Evolutionary conservation across 179 eudicot genomes (phyloP).

Genomic region (Pouteria campechiana): DNA sequence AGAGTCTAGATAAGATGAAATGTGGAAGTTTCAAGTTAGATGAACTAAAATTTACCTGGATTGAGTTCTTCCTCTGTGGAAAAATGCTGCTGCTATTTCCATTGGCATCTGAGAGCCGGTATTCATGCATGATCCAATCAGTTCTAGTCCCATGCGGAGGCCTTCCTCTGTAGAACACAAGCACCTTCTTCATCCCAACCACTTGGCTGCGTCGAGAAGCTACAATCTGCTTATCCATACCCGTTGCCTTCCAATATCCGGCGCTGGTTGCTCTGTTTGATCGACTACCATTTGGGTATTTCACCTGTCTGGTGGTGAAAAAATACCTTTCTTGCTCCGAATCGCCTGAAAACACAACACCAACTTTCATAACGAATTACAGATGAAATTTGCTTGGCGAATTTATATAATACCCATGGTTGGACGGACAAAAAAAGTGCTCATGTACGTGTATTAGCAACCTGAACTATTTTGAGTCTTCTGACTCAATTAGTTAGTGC

Average conservation of each 20-base stretch:
- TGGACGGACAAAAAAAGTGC: no score
- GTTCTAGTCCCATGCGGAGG: conserved; percentile 75
- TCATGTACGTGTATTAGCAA: no score
- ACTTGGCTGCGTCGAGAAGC: conserved; percentile 14
- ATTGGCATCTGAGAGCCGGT: conserved; percentile 36
- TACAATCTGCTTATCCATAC: conserved; percentile 65
- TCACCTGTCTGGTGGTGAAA: conserved; percentile 78
- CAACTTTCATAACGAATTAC: not conserved
- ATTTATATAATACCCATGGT: no score
- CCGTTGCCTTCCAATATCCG: conserved; percentile 97
- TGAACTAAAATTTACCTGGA: conserved; percentile 18
- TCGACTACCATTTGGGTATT: conserved; percentile 90
- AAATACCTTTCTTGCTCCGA: conserved; percentile 68
- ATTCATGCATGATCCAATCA: conserved; percentile 97
- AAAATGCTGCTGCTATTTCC: not conserved
- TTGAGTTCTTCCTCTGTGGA: conserved; percentile 6
- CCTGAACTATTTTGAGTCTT: no score
- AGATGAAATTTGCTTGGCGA: no score
- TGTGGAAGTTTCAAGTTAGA: no score
- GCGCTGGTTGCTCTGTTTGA: conserved; percentile 84
- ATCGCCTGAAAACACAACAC: conserved; percentile 36
- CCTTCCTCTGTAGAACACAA: conserved; percentile 80
- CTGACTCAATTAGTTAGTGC: no score
- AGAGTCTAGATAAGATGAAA: not conserved
- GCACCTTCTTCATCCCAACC: conserved; percentile 89